These are phyloP conservation scores for Ramaria rubella DNA, from an alignment of 768 basidiomycete species.

Conservation along the genomic window DNA sequence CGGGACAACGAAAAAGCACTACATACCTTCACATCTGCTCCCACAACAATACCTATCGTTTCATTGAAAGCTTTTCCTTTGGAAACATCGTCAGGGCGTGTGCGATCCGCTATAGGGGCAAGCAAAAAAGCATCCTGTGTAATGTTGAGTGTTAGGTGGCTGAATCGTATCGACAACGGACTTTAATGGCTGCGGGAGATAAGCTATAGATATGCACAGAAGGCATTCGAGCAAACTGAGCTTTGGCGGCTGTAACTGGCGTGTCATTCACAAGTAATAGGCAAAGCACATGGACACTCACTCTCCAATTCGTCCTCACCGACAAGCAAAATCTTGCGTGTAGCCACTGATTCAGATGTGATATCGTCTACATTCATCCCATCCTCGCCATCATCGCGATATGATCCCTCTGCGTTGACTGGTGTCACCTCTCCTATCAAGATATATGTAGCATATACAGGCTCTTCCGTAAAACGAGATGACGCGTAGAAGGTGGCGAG, in stretches of 20 bases:
- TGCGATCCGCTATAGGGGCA: constrained; percentile 27
- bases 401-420: constrained; percentile 1
- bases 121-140: constrained; percentile 42
- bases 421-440: constrained; percentile 48
- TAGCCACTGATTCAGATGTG: constrained; percentile 38
- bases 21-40: constrained; percentile 23
- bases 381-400: constrained; percentile 27
- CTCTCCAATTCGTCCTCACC: constrained; percentile 60
- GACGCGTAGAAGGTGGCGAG: constrained; percentile 52
- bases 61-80: constrained; percentile 37
- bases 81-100: constrained; percentile 34
- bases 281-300: constrained; percentile 27
- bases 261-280: neutral
- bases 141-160: constrained; percentile 4
- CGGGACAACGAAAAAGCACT: no score
- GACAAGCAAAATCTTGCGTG: constrained; percentile 50
- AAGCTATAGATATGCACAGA: constrained; percentile 66
- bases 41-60: constrained; percentile 22
- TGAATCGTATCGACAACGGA: constrained; percentile 27
- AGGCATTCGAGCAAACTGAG: constrained; percentile 44
- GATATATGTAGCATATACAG: constrained; percentile 62
- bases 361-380: constrained; percentile 37
- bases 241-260: constrained; percentile 36
- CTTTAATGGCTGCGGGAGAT: constrained; percentile 56
- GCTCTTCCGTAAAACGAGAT: constrained; percentile 34